Percentiles rank a stretch among this genome's conserved stretches.
These are phyloP conservation scores for Neonothopanus nambi DNA, from an alignment of 1,284 basidiomycete species.

Conservation along the genomic window DNA sequence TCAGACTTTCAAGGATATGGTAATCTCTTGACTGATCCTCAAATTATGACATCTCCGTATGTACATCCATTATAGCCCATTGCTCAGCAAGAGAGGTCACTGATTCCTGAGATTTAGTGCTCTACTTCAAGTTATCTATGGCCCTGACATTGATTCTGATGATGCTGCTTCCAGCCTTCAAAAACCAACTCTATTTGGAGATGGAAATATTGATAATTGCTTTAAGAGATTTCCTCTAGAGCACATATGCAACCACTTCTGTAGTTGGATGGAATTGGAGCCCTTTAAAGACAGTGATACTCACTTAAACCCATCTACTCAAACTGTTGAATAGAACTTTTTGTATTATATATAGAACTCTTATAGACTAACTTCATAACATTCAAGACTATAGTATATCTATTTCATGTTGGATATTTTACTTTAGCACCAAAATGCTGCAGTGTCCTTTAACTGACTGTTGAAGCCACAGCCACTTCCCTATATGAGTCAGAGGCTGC, in stretches of 20 bases:
- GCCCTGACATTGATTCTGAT: background rate
- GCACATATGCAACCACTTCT: background rate
- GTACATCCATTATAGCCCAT: background rate
- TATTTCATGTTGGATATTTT: too few relatives aligned
- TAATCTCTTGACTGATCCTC: background rate
- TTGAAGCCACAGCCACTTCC: too few relatives aligned
- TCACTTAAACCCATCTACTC: too few relatives aligned
- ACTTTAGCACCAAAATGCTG: too few relatives aligned
- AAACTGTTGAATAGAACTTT: too few relatives aligned
- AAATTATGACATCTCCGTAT: conserved; percentile 4
- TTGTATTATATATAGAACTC: too few relatives aligned
- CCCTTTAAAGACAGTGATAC: too few relatives aligned
- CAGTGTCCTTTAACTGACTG: too few relatives aligned
- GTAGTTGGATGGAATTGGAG: background rate
- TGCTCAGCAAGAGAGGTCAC: too few relatives aligned
- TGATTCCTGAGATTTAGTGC: background rate
- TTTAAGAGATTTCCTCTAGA: background rate
- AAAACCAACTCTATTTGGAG: background rate
- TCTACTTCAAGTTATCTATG: background rate
- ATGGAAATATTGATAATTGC: background rate
- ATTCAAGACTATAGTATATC: too few relatives aligned
- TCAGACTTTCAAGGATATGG: conserved; percentile 15
- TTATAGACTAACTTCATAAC: too few relatives aligned
- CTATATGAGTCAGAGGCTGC: too few relatives aligned
- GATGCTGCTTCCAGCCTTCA: background rate